Percentiles rank a stretch among this genome's conserved stretches.
Evolutionary conservation across 768 basidiomycete genomes (phyloP).

Genomic region (Harrya chromipes): DNA sequence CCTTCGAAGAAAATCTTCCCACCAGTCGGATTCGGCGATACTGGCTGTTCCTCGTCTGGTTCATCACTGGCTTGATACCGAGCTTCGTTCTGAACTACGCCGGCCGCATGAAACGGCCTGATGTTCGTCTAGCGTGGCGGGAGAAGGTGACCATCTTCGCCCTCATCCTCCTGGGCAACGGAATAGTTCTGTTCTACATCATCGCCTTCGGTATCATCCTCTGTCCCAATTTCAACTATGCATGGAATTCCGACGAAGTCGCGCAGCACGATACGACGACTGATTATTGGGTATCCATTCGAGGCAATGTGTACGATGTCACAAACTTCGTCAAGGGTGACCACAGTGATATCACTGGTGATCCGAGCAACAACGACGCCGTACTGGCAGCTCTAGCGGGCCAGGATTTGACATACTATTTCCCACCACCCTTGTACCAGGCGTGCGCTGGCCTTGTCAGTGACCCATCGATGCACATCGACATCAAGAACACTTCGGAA

Average conservation of each 20-base stretch:
- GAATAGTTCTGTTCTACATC: constrained; percentile 61
- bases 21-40: constrained; percentile 52
- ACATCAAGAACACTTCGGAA: constrained; percentile 45
- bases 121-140: constrained; percentile 65
- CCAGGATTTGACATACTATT: constrained; percentile 59
- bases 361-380: constrained; percentile 46
- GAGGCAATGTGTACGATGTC: constrained; percentile 60
- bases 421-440: constrained; percentile 54
- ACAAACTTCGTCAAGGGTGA: constrained; percentile 57
- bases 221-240: constrained; percentile 61
- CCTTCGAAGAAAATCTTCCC: constrained; percentile 53
- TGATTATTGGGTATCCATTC: constrained; percentile 63
- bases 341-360: constrained; percentile 57
- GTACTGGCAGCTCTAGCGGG: constrained; percentile 56
- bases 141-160: constrained; percentile 65
- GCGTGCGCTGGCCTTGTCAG: constrained; percentile 61
- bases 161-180: constrained; percentile 55
- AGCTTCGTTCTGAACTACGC: constrained; percentile 44
- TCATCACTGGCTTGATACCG: constrained; percentile 55
- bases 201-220: constrained; percentile 58
- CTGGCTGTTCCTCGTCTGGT: constrained; percentile 57
- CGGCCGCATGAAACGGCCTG: constrained; percentile 66
- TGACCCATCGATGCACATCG: constrained; percentile 39
- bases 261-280: constrained; percentile 45
- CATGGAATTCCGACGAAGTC: constrained; percentile 52